Evolutionary conservation across 352 stramenopile genomes (phyloP).

Genomic region (Pythium sukuiense): DNA sequence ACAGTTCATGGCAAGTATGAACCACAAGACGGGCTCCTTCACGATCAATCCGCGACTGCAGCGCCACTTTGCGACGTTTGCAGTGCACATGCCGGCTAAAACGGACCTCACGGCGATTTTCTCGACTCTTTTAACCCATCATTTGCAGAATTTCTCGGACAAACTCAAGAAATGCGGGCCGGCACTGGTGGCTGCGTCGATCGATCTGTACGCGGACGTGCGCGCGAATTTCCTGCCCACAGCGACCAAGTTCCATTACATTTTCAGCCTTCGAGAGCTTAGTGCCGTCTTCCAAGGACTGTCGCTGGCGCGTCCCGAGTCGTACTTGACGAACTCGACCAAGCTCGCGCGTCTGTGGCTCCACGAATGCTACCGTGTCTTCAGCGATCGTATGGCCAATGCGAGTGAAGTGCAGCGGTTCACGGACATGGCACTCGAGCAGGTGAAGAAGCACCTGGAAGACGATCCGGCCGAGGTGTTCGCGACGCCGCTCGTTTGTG

Average conservation of each 20-base stretch:
- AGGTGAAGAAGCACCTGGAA: constrained; percentile 87
- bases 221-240: constrained; percentile 82
- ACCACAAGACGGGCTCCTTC: constrained; percentile 90
- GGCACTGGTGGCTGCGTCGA: constrained; percentile 71
- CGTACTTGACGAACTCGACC: constrained; percentile 55
- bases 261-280: constrained; percentile 92
- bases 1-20: constrained; percentile 89
- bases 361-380: constrained; percentile 91
- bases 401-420: constrained; percentile 77
- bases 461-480: constrained; percentile 79
- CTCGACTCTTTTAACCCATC: constrained; percentile 56
- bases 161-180: constrained; percentile 70
- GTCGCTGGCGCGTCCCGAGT: constrained; percentile 59
- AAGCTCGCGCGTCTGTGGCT: constrained; percentile 86
- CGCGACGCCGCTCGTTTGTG: constrained; percentile 64
- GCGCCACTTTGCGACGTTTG: constrained; percentile 87
- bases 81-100: constrained; percentile 62
- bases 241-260: constrained; percentile 92
- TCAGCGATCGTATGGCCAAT: constrained; percentile 87
- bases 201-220: constrained; percentile 83
- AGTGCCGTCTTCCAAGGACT: constrained; percentile 88
- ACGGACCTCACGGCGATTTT: constrained; percentile 74
- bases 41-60: constrained; percentile 86
- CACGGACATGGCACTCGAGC: constrained; percentile 79
- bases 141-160: constrained; percentile 74